Conservation (phyloP, 2,329 filamentous ascomycete species). For the Pseudocercospora eumusae region DNA sequence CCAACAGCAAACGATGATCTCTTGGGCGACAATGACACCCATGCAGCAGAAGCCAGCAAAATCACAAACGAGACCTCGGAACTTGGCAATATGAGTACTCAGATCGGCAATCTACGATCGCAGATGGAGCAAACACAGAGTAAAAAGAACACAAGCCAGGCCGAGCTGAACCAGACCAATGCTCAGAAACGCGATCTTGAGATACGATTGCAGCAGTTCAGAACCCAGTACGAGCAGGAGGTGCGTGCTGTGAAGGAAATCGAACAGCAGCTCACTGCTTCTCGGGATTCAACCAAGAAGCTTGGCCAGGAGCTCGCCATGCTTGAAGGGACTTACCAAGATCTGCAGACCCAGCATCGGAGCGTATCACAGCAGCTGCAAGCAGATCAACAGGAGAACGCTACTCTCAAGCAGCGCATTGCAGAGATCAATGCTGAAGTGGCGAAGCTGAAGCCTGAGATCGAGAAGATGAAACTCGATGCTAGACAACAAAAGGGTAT, state of each 20-base stretch:
- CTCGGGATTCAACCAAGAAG: conserved; percentile 79
- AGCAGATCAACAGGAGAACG: conserved; percentile 86
- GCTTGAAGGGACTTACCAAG: conserved; percentile 76
- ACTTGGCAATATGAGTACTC: conserved; percentile 92
- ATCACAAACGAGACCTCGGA: conserved; percentile 87
- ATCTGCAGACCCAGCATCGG: conserved; percentile 79
- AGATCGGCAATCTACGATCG: conserved; percentile 84
- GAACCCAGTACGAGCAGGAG: conserved; percentile 89
- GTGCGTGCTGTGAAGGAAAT: conserved; percentile 80
- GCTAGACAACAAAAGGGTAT: conserved; percentile 94
- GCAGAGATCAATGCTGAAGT: conserved; percentile 79
- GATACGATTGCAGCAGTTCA: conserved; percentile 79
- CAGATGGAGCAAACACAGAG: conserved; percentile 92
- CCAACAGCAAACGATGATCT: conserved; percentile 67
- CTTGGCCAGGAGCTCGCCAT: conserved; percentile 80
- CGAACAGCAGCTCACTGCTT: conserved; percentile 76
- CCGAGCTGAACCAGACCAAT: conserved; percentile 76
- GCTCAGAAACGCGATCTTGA: conserved; percentile 94
- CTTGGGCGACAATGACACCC: conserved; percentile 76
- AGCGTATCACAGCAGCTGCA: conserved; percentile 74
- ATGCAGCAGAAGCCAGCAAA: conserved; percentile 79
- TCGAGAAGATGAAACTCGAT: conserved; percentile 91
- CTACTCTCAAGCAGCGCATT: conserved; percentile 82
- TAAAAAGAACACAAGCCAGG: conserved; percentile 76
- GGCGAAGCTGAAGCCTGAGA: conserved; percentile 77